Evolutionary conservation across 2,329 filamentous ascomycete genomes (phyloP).

Genomic region (Shiraia bambusicola): DNA sequence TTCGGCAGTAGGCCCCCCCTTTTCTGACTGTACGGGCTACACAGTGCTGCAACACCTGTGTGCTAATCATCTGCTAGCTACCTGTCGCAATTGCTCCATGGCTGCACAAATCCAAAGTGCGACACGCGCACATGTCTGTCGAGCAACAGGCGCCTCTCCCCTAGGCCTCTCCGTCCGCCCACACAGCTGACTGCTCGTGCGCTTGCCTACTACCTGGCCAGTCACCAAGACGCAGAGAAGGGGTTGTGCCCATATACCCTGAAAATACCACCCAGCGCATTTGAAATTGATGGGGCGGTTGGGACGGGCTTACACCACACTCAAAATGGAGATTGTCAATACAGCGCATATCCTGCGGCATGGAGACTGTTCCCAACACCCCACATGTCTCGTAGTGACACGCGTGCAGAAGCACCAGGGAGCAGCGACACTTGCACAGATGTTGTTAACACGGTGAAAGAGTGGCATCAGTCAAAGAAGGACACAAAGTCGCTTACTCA

Average conservation of each 20-base stretch:
- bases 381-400: neutral
- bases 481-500: constrained; percentile 65
- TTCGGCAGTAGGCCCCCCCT: constrained; percentile 28
- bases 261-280: constrained; percentile 31
- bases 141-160: constrained; percentile 67
- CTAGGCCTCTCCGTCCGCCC: constrained; percentile 73
- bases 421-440: neutral
- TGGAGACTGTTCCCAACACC: neutral
- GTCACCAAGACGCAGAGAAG: constrained; percentile 72
- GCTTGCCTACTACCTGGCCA: constrained; percentile 76
- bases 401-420: neutral
- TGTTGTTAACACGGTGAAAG: constrained; percentile 19
- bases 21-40: constrained; percentile 1
- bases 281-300: constrained; percentile 23
- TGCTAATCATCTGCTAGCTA: constrained; percentile 56
- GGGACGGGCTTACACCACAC: constrained; percentile 3
- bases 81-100: constrained; percentile 77
- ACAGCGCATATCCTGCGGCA: constrained; percentile 7
- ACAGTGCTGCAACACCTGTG: neutral
- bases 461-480: constrained; percentile 44
- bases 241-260: constrained; percentile 63
- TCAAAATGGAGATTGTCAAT: constrained; percentile 1
- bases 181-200: constrained; percentile 80
- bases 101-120: constrained; percentile 71
- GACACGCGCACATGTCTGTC: constrained; percentile 78